Conservation (phyloP, 1,284 basidiomycete species). For the Leucoagaricus sp. region DNA sequence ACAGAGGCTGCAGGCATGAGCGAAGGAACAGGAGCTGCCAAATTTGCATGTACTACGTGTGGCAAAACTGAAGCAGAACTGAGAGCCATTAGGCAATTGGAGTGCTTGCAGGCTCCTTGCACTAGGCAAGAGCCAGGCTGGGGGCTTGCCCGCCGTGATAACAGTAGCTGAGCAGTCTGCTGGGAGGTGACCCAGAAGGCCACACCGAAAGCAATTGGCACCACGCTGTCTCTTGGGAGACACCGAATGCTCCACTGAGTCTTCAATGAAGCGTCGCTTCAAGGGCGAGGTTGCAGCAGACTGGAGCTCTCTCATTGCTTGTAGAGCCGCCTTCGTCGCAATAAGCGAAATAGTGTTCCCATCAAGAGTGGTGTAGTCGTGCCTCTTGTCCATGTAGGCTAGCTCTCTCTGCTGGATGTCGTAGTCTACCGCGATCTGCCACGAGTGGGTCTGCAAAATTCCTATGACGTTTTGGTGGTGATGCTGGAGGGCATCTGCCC, state of each 20-base stretch:
- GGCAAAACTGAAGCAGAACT: neutral
- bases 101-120: neutral
- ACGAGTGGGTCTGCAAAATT: slow-evolving; percentile 10
- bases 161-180: no score
- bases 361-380: slow-evolving; percentile 24
- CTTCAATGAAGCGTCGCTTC: neutral
- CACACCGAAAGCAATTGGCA: no score
- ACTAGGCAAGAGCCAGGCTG: slow-evolving; percentile 16
- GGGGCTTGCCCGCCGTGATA: slow-evolving; percentile 25
- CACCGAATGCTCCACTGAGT: slow-evolving; percentile 30
- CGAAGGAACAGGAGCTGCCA: neutral
- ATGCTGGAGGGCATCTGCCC: no score
- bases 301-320: no score
- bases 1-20: no score
- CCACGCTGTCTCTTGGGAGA: no score
- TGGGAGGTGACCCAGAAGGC: no score
- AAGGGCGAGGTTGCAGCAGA: neutral
- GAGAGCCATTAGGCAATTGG: no score
- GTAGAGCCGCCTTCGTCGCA: neutral
- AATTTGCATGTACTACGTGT: neutral
- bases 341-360: neutral
- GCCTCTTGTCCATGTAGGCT: no score
- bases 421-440: neutral
- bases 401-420: slow-evolving; percentile 25
- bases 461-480: no score